Conservation (phyloP, 2,329 filamentous ascomycete species). For the Diaporthe vexans region DNA sequence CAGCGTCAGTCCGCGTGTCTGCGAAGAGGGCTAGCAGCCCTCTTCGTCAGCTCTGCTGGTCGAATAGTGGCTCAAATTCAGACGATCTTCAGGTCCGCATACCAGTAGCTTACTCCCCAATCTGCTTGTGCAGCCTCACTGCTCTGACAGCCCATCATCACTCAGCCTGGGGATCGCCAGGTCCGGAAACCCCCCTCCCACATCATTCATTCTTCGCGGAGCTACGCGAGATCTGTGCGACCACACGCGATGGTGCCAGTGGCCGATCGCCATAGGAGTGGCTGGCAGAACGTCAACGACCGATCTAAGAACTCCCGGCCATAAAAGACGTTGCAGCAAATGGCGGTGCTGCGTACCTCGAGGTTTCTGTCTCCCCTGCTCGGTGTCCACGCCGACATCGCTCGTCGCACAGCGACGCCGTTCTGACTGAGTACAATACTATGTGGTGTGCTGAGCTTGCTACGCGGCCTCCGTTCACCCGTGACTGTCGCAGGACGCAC, state of each 20-base stretch:
- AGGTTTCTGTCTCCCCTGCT: background rate
- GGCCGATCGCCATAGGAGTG: constrained; percentile 15
- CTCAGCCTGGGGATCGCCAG: constrained; percentile 25
- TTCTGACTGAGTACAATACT: background rate
- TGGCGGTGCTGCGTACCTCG: constrained; percentile 20
- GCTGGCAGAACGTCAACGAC: constrained; percentile 22
- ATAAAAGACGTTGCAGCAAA: constrained; percentile 29
- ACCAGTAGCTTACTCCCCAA: background rate
- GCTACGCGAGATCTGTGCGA: constrained; percentile 32
- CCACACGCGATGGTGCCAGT: constrained; percentile 24
- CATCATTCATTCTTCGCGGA: constrained; percentile 19
- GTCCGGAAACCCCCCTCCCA: constrained; percentile 13
- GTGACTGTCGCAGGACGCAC: constrained; percentile 20
- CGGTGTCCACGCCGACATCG: constrained; percentile 19
- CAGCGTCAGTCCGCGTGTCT: constrained; percentile 17
- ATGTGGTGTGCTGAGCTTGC: constrained; percentile 1
- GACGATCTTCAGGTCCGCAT: constrained; percentile 22
- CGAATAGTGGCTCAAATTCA: background rate
- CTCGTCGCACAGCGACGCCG: constrained; percentile 12
- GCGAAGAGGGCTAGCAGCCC: background rate
- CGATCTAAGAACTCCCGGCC: constrained; percentile 32
- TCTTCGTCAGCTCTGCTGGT: constrained; percentile 8
- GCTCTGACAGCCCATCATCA: background rate
- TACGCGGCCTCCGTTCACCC: constrained; percentile 15
- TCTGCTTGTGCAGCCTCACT: constrained; percentile 8